Percentiles rank a stretch among this genome's conserved stretches.
phyloP scores from a whole-genome alignment of 345 rosid species.

The Iberis pinnata region DNA sequence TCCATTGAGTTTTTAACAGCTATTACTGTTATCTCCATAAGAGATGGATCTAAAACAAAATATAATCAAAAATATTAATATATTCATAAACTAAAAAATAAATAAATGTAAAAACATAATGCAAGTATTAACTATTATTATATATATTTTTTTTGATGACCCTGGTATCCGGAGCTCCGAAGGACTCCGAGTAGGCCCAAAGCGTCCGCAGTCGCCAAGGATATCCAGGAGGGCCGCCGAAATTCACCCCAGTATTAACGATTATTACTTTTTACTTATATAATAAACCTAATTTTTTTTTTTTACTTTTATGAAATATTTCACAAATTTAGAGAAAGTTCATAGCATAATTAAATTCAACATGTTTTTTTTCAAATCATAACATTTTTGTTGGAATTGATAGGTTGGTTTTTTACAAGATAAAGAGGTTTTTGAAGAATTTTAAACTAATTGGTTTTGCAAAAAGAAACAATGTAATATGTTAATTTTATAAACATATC shows the following conservation, averaged over 20 bases:
- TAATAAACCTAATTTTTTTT: neutral
- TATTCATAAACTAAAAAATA: too few species aligned
- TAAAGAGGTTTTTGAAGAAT: neutral
- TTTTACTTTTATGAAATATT: too few species aligned
- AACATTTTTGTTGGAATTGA: constrained; percentile 1
- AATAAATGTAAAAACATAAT: neutral
- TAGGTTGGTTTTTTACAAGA: neutral
- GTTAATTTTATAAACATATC: too few species aligned
- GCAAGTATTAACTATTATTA: neutral
- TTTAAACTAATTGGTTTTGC: neutral
- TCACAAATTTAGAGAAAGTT: neutral
- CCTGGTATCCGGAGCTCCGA: too few species aligned
- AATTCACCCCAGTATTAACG: too few species aligned
- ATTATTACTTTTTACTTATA: neutral
- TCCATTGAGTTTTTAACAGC: constrained; percentile 33
- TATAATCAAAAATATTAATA: neutral
- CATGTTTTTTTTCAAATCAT: neutral
- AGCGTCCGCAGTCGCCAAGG: too few species aligned
- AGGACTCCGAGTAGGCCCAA: too few species aligned
- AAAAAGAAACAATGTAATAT: too few species aligned
- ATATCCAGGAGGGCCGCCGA: too few species aligned
- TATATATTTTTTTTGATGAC: too few species aligned
- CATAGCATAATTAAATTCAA: neutral
- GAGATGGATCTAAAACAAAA: constrained; percentile 13
- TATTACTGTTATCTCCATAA: constrained; percentile 32